Conservation (phyloP, 352 stramenopile species). For the Phytophthora multivora region DNA sequence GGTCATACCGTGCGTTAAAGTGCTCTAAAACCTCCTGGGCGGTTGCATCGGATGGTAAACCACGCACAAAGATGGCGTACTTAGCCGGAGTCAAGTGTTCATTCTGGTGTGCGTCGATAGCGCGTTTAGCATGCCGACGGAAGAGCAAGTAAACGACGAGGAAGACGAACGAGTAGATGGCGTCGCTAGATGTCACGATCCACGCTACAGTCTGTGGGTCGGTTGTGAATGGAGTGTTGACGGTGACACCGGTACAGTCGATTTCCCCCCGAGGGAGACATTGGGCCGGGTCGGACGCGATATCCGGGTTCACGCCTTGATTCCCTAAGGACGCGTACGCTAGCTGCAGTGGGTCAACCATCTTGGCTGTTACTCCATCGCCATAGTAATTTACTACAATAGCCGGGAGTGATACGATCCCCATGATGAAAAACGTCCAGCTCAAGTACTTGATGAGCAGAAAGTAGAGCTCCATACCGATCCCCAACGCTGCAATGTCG, state of each 20-base stretch:
- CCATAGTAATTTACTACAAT: slow-evolving; percentile 74
- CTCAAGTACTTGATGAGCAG: slow-evolving; percentile 82
- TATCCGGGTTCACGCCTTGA: slow-evolving; percentile 69
- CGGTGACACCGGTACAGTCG: slow-evolving; percentile 70
- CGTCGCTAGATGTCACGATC: slow-evolving; percentile 75
- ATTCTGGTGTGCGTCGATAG: slow-evolving; percentile 68
- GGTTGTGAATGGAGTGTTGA: slow-evolving; percentile 73
- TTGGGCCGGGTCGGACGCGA: slow-evolving; percentile 38
- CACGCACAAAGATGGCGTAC: slow-evolving; percentile 79
- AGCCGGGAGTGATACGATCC: slow-evolving; percentile 58
- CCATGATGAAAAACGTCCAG: slow-evolving; percentile 73
- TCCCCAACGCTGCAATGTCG: slow-evolving; percentile 79
- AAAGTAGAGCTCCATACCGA: slow-evolving; percentile 87
- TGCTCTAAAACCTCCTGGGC: slow-evolving; percentile 70
- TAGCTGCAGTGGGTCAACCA: slow-evolving; percentile 72
- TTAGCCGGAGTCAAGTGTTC: slow-evolving; percentile 84
- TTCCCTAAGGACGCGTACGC: slow-evolving; percentile 81
- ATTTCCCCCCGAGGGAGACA: slow-evolving; percentile 65
- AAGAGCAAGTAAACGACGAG: slow-evolving; percentile 70
- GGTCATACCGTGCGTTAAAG: slow-evolving; percentile 79
- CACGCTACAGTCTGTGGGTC: slow-evolving; percentile 63
- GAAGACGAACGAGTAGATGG: slow-evolving; percentile 71
- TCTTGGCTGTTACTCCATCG: slow-evolving; percentile 65
- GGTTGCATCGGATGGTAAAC: slow-evolving; percentile 68
- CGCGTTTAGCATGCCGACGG: slow-evolving; percentile 39